These are phyloP conservation scores for Yamadazyma sp. DNA, from an alignment of 1,139 yeast genomes.

Conservation along the genomic window DNA sequence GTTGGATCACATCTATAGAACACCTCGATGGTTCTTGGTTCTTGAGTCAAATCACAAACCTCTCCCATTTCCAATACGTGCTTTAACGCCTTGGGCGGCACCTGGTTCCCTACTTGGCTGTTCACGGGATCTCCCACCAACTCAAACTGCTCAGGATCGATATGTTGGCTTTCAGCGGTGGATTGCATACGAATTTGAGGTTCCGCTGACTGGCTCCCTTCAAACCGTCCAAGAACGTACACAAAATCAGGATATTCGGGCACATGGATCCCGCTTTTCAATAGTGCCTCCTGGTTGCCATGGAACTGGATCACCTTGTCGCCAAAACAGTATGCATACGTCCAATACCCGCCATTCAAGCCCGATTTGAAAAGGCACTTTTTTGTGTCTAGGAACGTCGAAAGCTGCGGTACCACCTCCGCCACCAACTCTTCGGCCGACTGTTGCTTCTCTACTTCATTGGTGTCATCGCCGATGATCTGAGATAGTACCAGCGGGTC, in stretches of 20 bases:
- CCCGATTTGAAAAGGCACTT: slow-evolving; percentile 36
- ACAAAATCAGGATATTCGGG: slow-evolving; percentile 40
- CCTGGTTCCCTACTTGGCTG: slow-evolving; percentile 19
- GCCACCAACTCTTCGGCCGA: slow-evolving; percentile 10
- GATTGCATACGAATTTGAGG: slow-evolving; percentile 14
- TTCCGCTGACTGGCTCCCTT: slow-evolving; percentile 18
- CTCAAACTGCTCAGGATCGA: slow-evolving; percentile 12
- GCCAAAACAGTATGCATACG: slow-evolving; percentile 58
- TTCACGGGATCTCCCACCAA: slow-evolving; percentile 14
- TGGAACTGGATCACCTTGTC: slow-evolving; percentile 61
- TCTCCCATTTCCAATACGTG: slow-evolving; percentile 64
- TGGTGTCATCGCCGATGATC: background rate
- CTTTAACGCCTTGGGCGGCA: slow-evolving; percentile 34
- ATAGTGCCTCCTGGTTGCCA: slow-evolving; percentile 49
- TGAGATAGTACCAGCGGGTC: slow-evolving; percentile 5
- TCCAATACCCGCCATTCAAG: slow-evolving; percentile 58
- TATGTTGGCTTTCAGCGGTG: slow-evolving; percentile 21
- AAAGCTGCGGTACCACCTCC: slow-evolving; percentile 16
- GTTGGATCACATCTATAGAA: slow-evolving; percentile 65
- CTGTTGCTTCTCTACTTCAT: background rate
- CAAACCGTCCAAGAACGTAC: slow-evolving; percentile 49
- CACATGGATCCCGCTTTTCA: slow-evolving; percentile 48
- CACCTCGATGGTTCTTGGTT: slow-evolving; percentile 62
- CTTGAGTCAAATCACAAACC: slow-evolving; percentile 68
- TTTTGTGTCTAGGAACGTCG: slow-evolving; percentile 20